These are phyloP conservation scores for Polysphondylium violaceum DNA, from an alignment of 78 protist genomes.

Conservation along the genomic window DNA sequence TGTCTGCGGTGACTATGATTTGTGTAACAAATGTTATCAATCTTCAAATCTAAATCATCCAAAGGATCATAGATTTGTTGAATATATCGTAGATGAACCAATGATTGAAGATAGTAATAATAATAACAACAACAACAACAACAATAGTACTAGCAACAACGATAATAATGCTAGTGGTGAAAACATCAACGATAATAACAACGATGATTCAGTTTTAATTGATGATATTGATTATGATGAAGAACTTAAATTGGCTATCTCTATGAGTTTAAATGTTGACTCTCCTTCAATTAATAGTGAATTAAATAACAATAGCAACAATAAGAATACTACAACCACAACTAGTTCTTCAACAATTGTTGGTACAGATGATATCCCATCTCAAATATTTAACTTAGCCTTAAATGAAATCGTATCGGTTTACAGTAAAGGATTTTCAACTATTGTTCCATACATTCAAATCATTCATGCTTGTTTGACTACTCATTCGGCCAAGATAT, in stretches of 20 bases:
- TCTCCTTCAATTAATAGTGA: neutral
- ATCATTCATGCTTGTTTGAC: slow-evolving; percentile 8
- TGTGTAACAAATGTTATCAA: slow-evolving; percentile 64
- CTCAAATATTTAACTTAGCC: neutral
- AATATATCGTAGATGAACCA: slow-evolving; percentile 46
- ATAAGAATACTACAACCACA: neutral
- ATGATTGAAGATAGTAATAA: slow-evolving; percentile 1
- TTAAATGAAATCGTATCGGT: neutral
- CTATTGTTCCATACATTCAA: slow-evolving; percentile 34
- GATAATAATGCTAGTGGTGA: neutral
- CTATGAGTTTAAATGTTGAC: slow-evolving; percentile 39
- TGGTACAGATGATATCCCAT: slow-evolving; percentile 8
- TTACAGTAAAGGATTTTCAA: slow-evolving; percentile 38
- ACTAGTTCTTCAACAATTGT: neutral
- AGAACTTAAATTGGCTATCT: slow-evolving; percentile 45
- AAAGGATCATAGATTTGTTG: slow-evolving; percentile 25
- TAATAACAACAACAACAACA: neutral
- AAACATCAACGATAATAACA: neutral
- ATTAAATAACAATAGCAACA: neutral
- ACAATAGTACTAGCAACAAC: neutral
- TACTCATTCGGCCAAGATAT: neutral
- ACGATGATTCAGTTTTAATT: neutral
- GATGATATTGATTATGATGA: slow-evolving; percentile 8
- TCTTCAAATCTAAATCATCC: slow-evolving; percentile 21
- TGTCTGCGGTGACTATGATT: slow-evolving; percentile 65